Evolutionary conservation across 495 filamentous ascomycete species (phyloP).

Genomic region (Symbiotaphrina buchneri): DNA sequence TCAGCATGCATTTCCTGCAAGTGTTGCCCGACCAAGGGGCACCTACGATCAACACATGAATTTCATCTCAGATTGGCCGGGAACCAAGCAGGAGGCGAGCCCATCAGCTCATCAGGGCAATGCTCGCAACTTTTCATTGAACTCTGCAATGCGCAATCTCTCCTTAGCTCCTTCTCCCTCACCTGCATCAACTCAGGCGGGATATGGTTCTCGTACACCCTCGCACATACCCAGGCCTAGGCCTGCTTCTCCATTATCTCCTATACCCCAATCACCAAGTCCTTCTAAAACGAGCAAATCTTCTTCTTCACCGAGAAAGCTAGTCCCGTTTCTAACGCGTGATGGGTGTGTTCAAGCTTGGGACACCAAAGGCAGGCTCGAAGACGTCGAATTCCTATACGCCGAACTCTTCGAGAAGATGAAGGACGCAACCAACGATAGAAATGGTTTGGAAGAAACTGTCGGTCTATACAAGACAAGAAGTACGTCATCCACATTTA

Average conservation of each 20-base stretch:
- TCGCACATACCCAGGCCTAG: constrained; percentile 13
- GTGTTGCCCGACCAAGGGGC: no score
- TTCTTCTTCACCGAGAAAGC: constrained; percentile 14
- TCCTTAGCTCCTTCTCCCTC: constrained; percentile 3
- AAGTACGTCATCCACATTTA: constrained; percentile 27
- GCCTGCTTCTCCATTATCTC: constrained; percentile 6
- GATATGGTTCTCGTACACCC: constrained; percentile 9
- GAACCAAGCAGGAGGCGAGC: no score
- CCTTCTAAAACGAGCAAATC: constrained; percentile 8
- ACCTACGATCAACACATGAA: no score
- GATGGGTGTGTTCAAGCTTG: constrained; percentile 41
- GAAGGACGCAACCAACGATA: constrained; percentile 32
- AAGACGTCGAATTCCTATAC: constrained; percentile 40
- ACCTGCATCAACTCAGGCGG: background rate
- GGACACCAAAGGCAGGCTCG: constrained; percentile 45
- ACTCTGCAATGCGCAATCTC: constrained; percentile 1
- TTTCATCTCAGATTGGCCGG: constrained; percentile 5
- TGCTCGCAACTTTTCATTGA: constrained; percentile 1
- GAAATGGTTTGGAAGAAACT: constrained; percentile 39
- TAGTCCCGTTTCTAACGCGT: constrained; percentile 39
- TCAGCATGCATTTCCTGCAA: constrained; percentile 5
- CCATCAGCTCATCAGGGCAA: no score
- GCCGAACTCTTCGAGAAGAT: constrained; percentile 35
- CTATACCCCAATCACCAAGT: constrained; percentile 7
- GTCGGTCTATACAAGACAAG: constrained; percentile 45